phyloP scores from a whole-genome alignment of 257 asterid species.

The Cordia subcordata region DNA sequence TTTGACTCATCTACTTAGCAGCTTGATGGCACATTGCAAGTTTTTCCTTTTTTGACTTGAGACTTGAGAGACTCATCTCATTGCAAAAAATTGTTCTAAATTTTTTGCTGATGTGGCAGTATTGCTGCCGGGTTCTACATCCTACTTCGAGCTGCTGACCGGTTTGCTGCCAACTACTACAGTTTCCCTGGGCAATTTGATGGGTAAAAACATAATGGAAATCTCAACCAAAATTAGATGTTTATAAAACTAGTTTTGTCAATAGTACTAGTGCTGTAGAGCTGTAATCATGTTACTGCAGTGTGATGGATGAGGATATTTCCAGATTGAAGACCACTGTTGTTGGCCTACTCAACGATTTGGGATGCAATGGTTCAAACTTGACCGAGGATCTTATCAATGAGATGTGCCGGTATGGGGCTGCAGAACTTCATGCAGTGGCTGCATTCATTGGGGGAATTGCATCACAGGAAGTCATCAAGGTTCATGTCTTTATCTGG shows the following conservation, averaged over 20 bases:
- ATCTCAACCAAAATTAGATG: background rate
- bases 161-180: constrained; percentile 76
- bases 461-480: constrained; percentile 95
- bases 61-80: constrained; percentile 11
- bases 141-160: constrained; percentile 92
- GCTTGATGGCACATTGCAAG: background rate
- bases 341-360: constrained; percentile 59
- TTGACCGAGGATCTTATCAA: constrained; percentile 83
- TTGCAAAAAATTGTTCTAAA: constrained; percentile 15
- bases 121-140: constrained; percentile 76
- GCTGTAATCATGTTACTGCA: constrained; percentile 24
- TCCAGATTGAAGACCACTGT: constrained; percentile 87
- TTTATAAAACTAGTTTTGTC: background rate
- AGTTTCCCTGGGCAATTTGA: constrained; percentile 91
- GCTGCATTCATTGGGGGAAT: constrained; percentile 92
- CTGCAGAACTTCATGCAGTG: constrained; percentile 91
- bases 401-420: constrained; percentile 97
- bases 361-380: constrained; percentile 77
- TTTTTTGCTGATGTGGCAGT: constrained; percentile 38
- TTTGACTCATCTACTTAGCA: too few relatives aligned
- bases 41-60: background rate
- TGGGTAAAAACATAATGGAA: constrained; percentile 46
- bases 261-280: constrained; percentile 6
- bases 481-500: constrained; percentile 42
- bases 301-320: constrained; percentile 94